Base-by-base conservation (phyloP, 2,329 filamentous ascomycete species). In the Alternaria triticimaculans region DNA sequence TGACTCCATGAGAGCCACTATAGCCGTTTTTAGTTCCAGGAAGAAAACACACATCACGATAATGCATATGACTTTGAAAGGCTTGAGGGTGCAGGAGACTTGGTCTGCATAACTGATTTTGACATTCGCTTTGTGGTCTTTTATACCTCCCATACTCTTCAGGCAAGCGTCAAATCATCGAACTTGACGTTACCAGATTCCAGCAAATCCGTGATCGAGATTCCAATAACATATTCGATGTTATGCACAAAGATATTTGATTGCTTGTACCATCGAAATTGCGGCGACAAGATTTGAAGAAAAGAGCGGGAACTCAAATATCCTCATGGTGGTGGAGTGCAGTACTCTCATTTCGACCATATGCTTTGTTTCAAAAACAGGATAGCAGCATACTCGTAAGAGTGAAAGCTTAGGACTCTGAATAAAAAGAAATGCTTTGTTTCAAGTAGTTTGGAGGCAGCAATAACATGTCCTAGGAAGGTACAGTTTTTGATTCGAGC, bases 241-340 rank as follows among this genome's bases (percentile, higher is more conserved):
- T n/a, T n/a, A n/a, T n/a, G n/a, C n/a, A n/a, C n/a, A n/a, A n/a
- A n/a, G n/a, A n/a, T n/a, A n/a, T n/a, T n/a, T n/a, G n/a, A n/a
- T n/a, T n/a, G n/a, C n/a, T n/a, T n/a, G n/a, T n/a, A n/a, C n/a
- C n/a, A n/a, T n/a, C n/a, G n/a, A n/a, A n/a, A n/a, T n/a, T n/a
- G n/a, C n/a, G n/a, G n/a, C n/a, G 30, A 7, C 0, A 33, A 2
- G n/a, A 8, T 33, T 33, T 33, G 15, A 7, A n/a, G 33, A 37
- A 37, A 9, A 8, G 7, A n/a, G 33, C 15, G 15, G 14, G 15
- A 1, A n/a, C 0, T 5, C 3, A 1, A 10, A 1, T 8, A n/a
- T 41, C 15, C 15, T n/a, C 15, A 2, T 41, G 33, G 4, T 41
- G 33, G 33, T 8, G 4, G 4, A 41, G 15, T n/a, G 0, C 33